Base-by-base conservation (phyloP, 768 basidiomycete species). In the Kwoniella dejecticola region DNA sequence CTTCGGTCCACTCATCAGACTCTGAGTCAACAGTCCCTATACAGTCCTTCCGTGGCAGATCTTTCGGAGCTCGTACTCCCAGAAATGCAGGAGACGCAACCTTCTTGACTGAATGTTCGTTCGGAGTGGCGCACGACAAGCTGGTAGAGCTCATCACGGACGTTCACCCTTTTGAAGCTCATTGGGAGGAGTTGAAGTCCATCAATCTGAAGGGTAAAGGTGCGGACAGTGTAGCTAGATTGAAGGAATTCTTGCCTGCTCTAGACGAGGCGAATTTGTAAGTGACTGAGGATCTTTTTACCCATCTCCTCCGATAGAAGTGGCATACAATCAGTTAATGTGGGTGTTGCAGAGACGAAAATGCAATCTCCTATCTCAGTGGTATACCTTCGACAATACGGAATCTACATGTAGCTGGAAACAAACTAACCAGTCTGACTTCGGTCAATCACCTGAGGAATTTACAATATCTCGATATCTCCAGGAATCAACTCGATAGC, bases 71-170 rank as follows among this genome's bases (percentile, higher is more conserved):
- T 47, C 64, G 29, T 24, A 47, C 56, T 4, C 45, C 60, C 11
- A 46, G 63, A 8, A 58, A 63, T 40, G 30, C 54, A 11, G 73
- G 68, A 41, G 76, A 88, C 66, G 84, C 82, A 8, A 89, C 88
- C 0, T 95, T 88, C 81, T 82, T 98, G 65, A 98, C 95, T 11
- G 94, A 98, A 75, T 97, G 94, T 75, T 97, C 94, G 41, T 99
- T 99, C 75, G 91, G 86, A 15, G 87, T 97, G 44, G 85, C 92
- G n/a, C 90, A 91, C 70, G 95, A 97, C 75, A 85, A 85, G 45
- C 84, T 99, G 4, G 88, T 98, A 1, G 86, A 90, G 77, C 87
- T 90, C 70, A 91, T 99, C 73, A 97, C 94, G 42, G 93, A 97
- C 71, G 86, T 93, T 12, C 88, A 93, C 74, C 92, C 94, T 19